phyloP scores from a whole-genome alignment of 192 early-diverging fungal species.

The Coemansia sp. region DNA sequence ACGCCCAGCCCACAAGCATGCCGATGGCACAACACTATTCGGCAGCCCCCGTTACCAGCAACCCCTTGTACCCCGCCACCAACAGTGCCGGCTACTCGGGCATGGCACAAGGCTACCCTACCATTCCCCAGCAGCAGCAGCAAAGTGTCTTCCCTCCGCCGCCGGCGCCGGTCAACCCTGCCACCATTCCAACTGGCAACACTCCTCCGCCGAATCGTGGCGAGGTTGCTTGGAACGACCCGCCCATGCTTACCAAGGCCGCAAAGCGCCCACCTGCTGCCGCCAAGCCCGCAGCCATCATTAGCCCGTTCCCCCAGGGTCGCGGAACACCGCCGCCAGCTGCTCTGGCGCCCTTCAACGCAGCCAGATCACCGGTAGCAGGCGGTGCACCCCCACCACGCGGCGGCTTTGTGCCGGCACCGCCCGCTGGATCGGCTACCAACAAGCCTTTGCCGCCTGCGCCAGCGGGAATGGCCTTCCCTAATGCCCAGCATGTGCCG shows the following conservation, averaged over 20 bases:
- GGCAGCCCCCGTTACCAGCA: neutral
- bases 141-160: constrained; percentile 41
- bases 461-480: constrained; percentile 11
- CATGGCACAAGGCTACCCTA: constrained; percentile 21
- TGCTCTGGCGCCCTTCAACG: constrained; percentile 5
- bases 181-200: constrained; percentile 25
- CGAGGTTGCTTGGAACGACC: constrained; percentile 36
- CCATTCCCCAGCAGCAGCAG: constrained; percentile 5
- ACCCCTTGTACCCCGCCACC: constrained; percentile 7
- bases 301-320: constrained; percentile 38
- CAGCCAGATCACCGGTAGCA: constrained; percentile 12
- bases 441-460: constrained; percentile 9
- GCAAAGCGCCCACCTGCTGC: constrained; percentile 14
- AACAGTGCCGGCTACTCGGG: constrained; percentile 9
- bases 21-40: constrained; percentile 28
- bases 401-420: constrained; percentile 7
- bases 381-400: constrained; percentile 22
- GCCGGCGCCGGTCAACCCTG: constrained; percentile 36
- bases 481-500: constrained; percentile 15
- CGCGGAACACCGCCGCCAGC: constrained; percentile 32
- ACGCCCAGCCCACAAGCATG: constrained; percentile 12
- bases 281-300: constrained; percentile 26
- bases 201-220: constrained; percentile 37
- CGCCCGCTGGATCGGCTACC: too few relatives aligned
- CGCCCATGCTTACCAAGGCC: constrained; percentile 26